Percentiles rank a stretch among this genome's conserved stretches.
Evolutionary conservation across 2,329 filamentous ascomycete genomes (phyloP).

Genomic region (Monosporascus sp.): DNA sequence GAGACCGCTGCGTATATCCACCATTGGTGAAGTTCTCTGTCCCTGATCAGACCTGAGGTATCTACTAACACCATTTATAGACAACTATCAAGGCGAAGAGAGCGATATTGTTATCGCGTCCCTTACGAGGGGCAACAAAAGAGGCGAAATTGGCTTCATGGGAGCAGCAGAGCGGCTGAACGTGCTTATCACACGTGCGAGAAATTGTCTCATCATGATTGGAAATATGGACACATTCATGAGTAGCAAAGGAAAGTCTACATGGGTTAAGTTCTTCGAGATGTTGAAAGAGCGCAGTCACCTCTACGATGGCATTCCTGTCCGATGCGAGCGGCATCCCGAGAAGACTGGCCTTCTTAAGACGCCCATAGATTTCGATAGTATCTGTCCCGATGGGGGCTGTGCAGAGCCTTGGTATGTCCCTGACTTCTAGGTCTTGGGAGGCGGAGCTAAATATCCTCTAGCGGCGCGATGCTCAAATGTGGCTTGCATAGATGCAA

Average conservation of each 20-base stretch:
- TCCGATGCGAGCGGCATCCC: slow-evolving; percentile 56
- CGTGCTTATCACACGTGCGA: slow-evolving; percentile 63
- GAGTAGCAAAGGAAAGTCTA: slow-evolving; percentile 48
- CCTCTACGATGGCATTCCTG: slow-evolving; percentile 48
- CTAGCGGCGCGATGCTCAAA: slow-evolving; percentile 42
- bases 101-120: slow-evolving; percentile 66
- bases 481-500: slow-evolving; percentile 58
- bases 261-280: slow-evolving; percentile 56
- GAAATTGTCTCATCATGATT: slow-evolving; percentile 61
- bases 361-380: slow-evolving; percentile 52
- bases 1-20: slow-evolving; percentile 55
- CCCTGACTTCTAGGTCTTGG: neutral
- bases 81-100: slow-evolving; percentile 78
- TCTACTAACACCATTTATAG: slow-evolving; percentile 31
- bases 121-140: slow-evolving; percentile 60
- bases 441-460: slow-evolving; percentile 4
- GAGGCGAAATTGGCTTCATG: slow-evolving; percentile 67
- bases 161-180: slow-evolving; percentile 60
- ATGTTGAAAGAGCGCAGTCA: slow-evolving; percentile 41
- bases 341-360: slow-evolving; percentile 40
- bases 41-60: no score
- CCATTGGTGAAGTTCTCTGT: slow-evolving; percentile 37
- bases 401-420: slow-evolving; percentile 59
- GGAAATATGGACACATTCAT: slow-evolving; percentile 66
- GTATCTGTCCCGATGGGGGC: slow-evolving; percentile 62